These are phyloP conservation scores for Pestalotiopsis sp. DNA, from an alignment of 2,329 filamentous ascomycete species.

Conservation along the genomic window DNA sequence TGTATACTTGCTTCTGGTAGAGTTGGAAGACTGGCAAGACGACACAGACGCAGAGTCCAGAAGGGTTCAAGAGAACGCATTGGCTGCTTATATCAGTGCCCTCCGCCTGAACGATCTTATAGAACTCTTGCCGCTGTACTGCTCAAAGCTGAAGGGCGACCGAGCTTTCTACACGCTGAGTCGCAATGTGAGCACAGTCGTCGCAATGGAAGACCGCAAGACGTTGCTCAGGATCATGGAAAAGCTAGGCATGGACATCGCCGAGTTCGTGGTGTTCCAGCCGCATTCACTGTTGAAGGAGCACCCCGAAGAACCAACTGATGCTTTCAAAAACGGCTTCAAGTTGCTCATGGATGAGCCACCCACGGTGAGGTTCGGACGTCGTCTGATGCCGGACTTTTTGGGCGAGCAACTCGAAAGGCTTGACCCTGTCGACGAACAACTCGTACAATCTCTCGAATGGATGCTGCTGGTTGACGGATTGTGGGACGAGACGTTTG, in stretches of 20 bases:
- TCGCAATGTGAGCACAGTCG: constrained; percentile 75
- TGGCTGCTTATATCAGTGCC: constrained; percentile 81
- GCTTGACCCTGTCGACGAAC: constrained; percentile 65
- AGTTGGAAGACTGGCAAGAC: constrained; percentile 63
- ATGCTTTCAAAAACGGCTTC: constrained; percentile 48
- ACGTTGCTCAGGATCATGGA: constrained; percentile 75
- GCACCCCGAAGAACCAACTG: constrained; percentile 37
- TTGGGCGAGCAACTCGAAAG: constrained; percentile 62
- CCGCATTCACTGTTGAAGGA: constrained; percentile 54
- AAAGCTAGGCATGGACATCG: constrained; percentile 71
- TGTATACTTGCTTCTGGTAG: constrained; percentile 64
- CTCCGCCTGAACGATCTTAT: constrained; percentile 73
- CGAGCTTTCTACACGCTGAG: constrained; percentile 73
- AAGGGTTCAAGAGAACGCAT: constrained; percentile 69
- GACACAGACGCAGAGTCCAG: constrained; percentile 38
- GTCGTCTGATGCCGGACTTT: constrained; percentile 71
- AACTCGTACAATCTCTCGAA: constrained; percentile 77
- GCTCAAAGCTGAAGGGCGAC: constrained; percentile 70
- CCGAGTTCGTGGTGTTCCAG: constrained; percentile 74
- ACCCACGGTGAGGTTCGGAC: constrained; percentile 60
- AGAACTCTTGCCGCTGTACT: constrained; percentile 85
- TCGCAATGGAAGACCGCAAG: constrained; percentile 64
- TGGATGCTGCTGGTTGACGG: constrained; percentile 81
- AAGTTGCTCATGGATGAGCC: constrained; percentile 50
- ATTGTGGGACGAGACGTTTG: constrained; percentile 72